phyloP scores from a whole-genome alignment of 768 basidiomycete species.

The Hygrocybe punicea region DNA sequence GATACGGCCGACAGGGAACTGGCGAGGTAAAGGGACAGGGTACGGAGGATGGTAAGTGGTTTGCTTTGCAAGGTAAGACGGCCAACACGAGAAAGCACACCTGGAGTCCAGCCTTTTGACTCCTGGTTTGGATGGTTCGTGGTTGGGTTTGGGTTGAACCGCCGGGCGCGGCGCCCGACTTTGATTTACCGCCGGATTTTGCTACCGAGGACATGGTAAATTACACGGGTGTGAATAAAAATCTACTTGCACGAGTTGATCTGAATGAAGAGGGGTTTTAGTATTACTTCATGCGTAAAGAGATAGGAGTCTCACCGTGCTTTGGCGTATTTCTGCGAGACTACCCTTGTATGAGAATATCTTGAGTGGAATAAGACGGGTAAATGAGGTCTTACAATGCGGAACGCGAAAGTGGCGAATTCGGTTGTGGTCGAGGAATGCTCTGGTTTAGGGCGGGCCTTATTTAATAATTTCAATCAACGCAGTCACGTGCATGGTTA shows the following conservation, averaged over 20 bases:
- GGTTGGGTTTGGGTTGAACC: conserved; percentile 36
- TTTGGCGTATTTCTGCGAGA: background rate
- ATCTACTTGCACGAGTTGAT: background rate
- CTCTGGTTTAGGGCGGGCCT: background rate
- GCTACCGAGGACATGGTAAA: conserved; percentile 44
- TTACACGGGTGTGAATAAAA: background rate
- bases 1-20: conserved; percentile 98
- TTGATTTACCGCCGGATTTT: conserved; percentile 62
- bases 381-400: background rate
- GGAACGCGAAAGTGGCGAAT: conserved; percentile 11
- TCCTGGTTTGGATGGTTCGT: conserved; percentile 47
- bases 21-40: background rate
- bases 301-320: background rate
- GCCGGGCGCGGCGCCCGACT: conserved; percentile 44
- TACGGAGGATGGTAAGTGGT: too few species aligned
- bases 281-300: background rate
- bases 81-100: conserved; percentile 40
- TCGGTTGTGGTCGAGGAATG: conserved; percentile 9
- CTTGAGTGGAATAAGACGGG: background rate
- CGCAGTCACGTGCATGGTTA: background rate
- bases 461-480: background rate
- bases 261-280: background rate
- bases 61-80: too few species aligned
- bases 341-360: background rate
- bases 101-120: conserved; percentile 85